These are phyloP conservation scores for Speleostelium caveatum DNA, from an alignment of 78 protist species.

Conservation along the genomic window DNA sequence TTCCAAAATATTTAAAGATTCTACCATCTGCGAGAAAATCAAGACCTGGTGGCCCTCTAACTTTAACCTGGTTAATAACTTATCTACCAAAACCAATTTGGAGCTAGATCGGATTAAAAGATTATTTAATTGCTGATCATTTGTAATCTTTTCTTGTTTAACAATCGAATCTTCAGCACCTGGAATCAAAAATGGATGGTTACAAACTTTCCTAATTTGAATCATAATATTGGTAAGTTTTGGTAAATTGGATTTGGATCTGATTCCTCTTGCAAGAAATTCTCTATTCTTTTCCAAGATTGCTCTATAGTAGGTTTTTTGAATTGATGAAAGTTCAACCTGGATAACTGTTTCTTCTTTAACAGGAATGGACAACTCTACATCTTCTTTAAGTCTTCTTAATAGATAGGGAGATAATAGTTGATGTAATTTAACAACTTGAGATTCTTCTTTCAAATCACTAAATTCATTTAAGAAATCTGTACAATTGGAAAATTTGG, in stretches of 20 bases:
- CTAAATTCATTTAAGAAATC: slow-evolving; percentile 82
- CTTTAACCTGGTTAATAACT: slow-evolving; percentile 83
- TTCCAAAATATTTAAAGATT: slow-evolving; percentile 92
- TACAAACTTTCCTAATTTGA: slow-evolving; percentile 95
- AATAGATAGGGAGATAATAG: slow-evolving; percentile 91
- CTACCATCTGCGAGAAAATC: slow-evolving; percentile 94
- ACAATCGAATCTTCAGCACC: slow-evolving; percentile 79
- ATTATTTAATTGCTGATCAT: slow-evolving; percentile 87
- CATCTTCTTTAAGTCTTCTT: slow-evolving; percentile 95
- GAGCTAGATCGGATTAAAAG: slow-evolving; percentile 86
- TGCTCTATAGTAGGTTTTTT: slow-evolving; percentile 92
- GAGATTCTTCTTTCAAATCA: slow-evolving; percentile 63
- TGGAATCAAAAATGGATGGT: slow-evolving; percentile 92
- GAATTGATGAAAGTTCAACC: slow-evolving; percentile 90
- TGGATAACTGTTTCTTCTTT: slow-evolving; percentile 89
- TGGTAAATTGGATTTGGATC: slow-evolving; percentile 82
- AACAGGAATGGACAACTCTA: slow-evolving; percentile 87
- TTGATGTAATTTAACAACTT: slow-evolving; percentile 81
- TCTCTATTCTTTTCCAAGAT: slow-evolving; percentile 86
- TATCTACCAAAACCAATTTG: slow-evolving; percentile 94
- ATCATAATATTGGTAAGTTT: slow-evolving; percentile 90
- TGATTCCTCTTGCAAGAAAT: slow-evolving; percentile 69
- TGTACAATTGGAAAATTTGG: slow-evolving; percentile 67
- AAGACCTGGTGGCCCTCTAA: slow-evolving; percentile 93
- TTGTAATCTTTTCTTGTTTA: slow-evolving; percentile 56